phyloP scores from a whole-genome alignment of 2,329 filamentous ascomycete species.

The Taxawa tesnikishii region DNA sequence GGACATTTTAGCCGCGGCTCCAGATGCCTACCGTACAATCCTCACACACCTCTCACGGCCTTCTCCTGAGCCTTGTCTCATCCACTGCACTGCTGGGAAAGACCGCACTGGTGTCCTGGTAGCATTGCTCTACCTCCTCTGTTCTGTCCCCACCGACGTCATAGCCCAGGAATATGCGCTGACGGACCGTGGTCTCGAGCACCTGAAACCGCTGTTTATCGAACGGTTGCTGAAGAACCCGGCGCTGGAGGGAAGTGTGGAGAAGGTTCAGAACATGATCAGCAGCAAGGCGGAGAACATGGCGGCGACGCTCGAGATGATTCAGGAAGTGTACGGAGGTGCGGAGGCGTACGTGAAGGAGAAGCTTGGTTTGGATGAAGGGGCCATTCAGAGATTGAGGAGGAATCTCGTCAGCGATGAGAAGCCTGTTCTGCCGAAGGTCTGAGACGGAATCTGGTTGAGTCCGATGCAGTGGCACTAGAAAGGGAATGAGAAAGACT shows the following conservation, averaged over 20 bases:
- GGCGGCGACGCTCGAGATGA: conserved; percentile 36
- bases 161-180: conserved; percentile 59
- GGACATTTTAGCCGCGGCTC: conserved; percentile 45
- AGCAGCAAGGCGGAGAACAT: conserved; percentile 38
- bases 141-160: conserved; percentile 44
- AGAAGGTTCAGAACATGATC: conserved; percentile 32
- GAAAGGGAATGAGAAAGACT: no score
- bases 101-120: conserved; percentile 62
- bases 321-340: conserved; percentile 49
- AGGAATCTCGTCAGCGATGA: no score
- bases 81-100: conserved; percentile 69
- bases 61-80: conserved; percentile 34
- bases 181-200: conserved; percentile 48
- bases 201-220: conserved; percentile 33
- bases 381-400: conserved; percentile 41
- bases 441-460: no score
- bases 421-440: no score
- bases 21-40: conserved; percentile 45
- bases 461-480: no score
- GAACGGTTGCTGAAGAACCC: conserved; percentile 40
- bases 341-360: conserved; percentile 50
- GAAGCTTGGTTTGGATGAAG: conserved; percentile 44
- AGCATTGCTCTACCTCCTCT: conserved; percentile 52
- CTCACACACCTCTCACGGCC: conserved; percentile 43
- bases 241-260: conserved; percentile 33